Conservation (phyloP, 768 basidiomycete species). For the Termitomyces sp. region DNA sequence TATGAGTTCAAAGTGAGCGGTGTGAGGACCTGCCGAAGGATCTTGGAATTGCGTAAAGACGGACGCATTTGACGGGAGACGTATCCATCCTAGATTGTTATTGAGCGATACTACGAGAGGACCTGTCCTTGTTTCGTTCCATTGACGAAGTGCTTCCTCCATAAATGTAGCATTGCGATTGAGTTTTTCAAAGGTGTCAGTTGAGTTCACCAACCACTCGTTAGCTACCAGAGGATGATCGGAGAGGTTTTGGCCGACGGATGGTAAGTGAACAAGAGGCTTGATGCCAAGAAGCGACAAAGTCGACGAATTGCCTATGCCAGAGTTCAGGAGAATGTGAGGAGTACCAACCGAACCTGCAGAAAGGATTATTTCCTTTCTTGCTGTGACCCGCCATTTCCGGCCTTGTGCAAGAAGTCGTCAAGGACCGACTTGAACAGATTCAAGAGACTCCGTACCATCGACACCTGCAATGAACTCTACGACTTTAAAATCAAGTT, state of each 20-base stretch:
- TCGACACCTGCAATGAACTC: not conserved
- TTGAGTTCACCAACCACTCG: no score
- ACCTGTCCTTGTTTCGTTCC: no score
- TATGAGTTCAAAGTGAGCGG: no score
- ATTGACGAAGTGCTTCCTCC: no score
- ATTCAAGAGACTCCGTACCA: not conserved
- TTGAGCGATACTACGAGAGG: no score
- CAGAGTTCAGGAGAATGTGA: constrained; percentile 20
- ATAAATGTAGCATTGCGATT: no score
- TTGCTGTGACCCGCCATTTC: constrained; percentile 7
- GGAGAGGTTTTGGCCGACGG: constrained; percentile 12
- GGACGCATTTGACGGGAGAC: no score
- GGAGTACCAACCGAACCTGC: constrained; percentile 34
- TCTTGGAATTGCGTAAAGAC: no score
- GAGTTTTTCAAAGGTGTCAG: no score
- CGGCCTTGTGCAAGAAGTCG: not conserved
- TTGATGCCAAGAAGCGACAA: constrained; percentile 1
- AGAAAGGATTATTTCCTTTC: constrained; percentile 6
- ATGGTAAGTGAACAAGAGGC: constrained; percentile 11
- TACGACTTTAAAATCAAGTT: not conserved
- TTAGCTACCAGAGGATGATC: constrained; percentile 10
- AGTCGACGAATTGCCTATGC: not conserved
- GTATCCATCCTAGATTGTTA: no score
- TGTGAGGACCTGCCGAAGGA: no score
- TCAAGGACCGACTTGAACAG: no score